phyloP scores from a whole-genome alignment of 2,329 filamentous ascomycete species.

The Ophiocordyceps camponoti-floridani region DNA sequence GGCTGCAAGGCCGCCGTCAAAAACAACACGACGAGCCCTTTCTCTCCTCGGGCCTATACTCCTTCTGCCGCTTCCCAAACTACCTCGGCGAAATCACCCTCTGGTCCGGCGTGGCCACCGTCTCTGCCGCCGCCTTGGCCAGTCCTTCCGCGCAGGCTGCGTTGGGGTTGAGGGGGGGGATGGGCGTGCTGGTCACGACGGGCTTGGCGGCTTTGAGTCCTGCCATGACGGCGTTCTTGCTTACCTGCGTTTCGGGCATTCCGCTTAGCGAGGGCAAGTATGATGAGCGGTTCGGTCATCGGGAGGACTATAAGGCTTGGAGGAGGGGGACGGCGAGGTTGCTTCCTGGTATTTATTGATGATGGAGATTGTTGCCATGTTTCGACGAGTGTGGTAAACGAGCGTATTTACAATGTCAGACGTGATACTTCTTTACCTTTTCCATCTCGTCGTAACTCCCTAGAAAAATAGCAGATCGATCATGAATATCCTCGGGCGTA shows the following conservation, averaged over 20 bases:
- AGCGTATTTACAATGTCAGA: too few species aligned
- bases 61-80: slow-evolving; percentile 38
- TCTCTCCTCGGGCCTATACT: slow-evolving; percentile 41
- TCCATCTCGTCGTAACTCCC: slow-evolving; percentile 90
- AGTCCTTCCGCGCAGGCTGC: slow-evolving; percentile 33
- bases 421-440: slow-evolving; percentile 72
- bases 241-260: slow-evolving; percentile 45
- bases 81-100: slow-evolving; percentile 57
- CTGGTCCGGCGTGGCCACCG: slow-evolving; percentile 49
- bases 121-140: slow-evolving; percentile 36
- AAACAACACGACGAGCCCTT: slow-evolving; percentile 54
- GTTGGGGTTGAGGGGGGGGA: slow-evolving; percentile 32
- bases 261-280: slow-evolving; percentile 53
- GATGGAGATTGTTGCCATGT: too few species aligned
- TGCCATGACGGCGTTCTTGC: slow-evolving; percentile 43
- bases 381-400: too few species aligned
- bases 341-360: slow-evolving; percentile 4
- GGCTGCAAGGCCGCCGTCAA: slow-evolving; percentile 40
- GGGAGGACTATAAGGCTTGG: slow-evolving; percentile 50
- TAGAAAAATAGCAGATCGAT: slow-evolving; percentile 88
- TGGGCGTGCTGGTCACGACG: slow-evolving; percentile 11
- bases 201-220: slow-evolving; percentile 39
- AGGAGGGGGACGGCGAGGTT: slow-evolving; percentile 48
- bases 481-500: slow-evolving; percentile 82
- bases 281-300: slow-evolving; percentile 42